phyloP scores from a whole-genome alignment of 371 early-diverging fungal genomes.

The Mucor racemosus region DNA sequence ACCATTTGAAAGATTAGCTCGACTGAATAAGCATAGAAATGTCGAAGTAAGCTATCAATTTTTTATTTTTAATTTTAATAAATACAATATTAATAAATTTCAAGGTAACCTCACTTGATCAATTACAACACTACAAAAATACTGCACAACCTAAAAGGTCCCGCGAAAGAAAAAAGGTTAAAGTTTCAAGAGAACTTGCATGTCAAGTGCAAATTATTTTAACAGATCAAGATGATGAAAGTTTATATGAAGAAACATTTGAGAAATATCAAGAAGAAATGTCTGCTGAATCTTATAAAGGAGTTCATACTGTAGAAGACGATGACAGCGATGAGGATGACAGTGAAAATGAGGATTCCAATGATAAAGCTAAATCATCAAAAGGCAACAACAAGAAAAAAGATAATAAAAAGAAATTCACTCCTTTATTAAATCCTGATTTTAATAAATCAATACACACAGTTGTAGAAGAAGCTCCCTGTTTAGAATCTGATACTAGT shows the following conservation, averaged over 20 bases:
- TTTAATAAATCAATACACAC: slow-evolving; percentile 20
- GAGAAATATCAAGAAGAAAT: slow-evolving; percentile 47
- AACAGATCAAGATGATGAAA: slow-evolving; percentile 22
- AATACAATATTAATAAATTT: not conserved
- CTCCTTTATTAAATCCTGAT: slow-evolving; percentile 27
- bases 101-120: slow-evolving; percentile 44
- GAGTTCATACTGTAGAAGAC: not conserved
- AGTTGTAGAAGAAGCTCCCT: not conserved
- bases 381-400: not conserved
- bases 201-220: slow-evolving; percentile 37
- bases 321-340: slow-evolving; percentile 7
- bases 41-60: slow-evolving; percentile 45
- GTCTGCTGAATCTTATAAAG: slow-evolving; percentile 26
- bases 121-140: slow-evolving; percentile 30
- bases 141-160: slow-evolving; percentile 10
- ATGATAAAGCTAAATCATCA: not conserved
- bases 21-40: slow-evolving; percentile 86
- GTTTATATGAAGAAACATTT: slow-evolving; percentile 22
- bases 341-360: not conserved
- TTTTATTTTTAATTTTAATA: not conserved
- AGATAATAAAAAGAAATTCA: not conserved
- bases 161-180: slow-evolving; percentile 24
- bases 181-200: slow-evolving; percentile 27
- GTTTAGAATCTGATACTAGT: not conserved
- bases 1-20: slow-evolving; percentile 85